Evolutionary conservation across 345 rosid genomes (phyloP), one percentile per base, ranked within the genome.

Genomic region (Arabidopsis suecica): DNA sequence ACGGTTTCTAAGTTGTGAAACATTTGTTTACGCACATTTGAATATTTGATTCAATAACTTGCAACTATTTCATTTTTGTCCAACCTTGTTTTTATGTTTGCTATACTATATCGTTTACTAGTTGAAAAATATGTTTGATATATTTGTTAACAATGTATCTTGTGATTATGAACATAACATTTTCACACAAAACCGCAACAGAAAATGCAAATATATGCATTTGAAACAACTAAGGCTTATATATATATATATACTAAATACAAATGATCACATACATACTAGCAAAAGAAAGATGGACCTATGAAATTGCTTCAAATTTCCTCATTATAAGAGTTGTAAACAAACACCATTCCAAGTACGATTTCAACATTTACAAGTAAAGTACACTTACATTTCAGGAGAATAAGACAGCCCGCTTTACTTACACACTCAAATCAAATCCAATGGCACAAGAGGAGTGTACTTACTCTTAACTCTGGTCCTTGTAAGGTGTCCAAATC

Each of bases 401-500:
- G 37, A 28, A 33, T 16, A 55, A 56, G 64, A 61, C 13, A 41
- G 32, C 22, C 5, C 14, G 59, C 37, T 72, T 61, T 49, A 61
- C 61, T 73, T 64, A 57, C 71, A 65, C 49, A 55, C 38, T 60
- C 33, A 49, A 53, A 41, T 30, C 45, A 30, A 62, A 49, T 49
- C 41, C 23, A 62, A 5, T 41, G 58, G 44, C 40, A 50, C 53
- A 40, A 50, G 41, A 61, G 2, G 40, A 18, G 32, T 18, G 54
- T 34, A 34, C 36, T 14, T 3, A 11, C 12, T 71, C 49, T 28
- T 77, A 91, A 69, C 92, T 84, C 76, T 93, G 98, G 58, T 93
- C 98, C 78, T 86, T 91, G 77, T 91, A 93, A 1, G 98, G 98
- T 50, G 98, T 89, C 98, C 98, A 93, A 74, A 93, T 93, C 83